Evolutionary conservation across 495 filamentous ascomycete species (phyloP).

Genomic region (Xylaria bambusicola): DNA sequence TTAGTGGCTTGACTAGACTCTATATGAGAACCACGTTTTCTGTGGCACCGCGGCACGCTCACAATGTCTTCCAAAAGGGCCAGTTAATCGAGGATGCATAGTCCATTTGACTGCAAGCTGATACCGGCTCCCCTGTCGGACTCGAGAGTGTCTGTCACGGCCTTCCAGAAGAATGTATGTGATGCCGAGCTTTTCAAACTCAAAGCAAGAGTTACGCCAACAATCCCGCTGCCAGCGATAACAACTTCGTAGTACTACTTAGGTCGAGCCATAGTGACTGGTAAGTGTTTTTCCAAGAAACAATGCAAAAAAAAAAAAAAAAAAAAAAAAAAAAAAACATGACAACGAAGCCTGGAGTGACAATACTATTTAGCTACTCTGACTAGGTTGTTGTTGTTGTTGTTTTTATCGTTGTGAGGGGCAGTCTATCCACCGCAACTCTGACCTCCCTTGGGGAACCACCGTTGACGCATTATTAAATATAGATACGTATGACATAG

Average conservation of each 20-base stretch:
- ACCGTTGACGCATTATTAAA: no score
- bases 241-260: slow-evolving; percentile 27
- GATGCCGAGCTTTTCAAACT: slow-evolving; percentile 23
- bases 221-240: slow-evolving; percentile 30
- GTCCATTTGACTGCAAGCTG: slow-evolving; percentile 32
- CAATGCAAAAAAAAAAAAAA: no score
- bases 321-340: no score
- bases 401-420: no score
- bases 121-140: slow-evolving; percentile 31
- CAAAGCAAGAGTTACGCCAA: slow-evolving; percentile 30
- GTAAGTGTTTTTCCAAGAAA: no score
- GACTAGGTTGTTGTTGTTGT: no score
- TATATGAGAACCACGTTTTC: slow-evolving; percentile 6
- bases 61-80: slow-evolving; percentile 31
- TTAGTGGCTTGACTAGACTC: no score
- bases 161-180: slow-evolving; percentile 31
- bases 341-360: no score
- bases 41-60: slow-evolving; percentile 24
- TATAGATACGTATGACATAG: no score
- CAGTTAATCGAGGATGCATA: slow-evolving; percentile 32
- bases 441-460: no score
- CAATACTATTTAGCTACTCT: no score
- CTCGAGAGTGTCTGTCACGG: slow-evolving; percentile 22
- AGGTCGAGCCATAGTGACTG: not conserved
- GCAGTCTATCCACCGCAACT: no score